These are phyloP conservation scores for Heterobasidion parviporum DNA, from an alignment of 1,284 basidiomycete species.

Conservation along the genomic window DNA sequence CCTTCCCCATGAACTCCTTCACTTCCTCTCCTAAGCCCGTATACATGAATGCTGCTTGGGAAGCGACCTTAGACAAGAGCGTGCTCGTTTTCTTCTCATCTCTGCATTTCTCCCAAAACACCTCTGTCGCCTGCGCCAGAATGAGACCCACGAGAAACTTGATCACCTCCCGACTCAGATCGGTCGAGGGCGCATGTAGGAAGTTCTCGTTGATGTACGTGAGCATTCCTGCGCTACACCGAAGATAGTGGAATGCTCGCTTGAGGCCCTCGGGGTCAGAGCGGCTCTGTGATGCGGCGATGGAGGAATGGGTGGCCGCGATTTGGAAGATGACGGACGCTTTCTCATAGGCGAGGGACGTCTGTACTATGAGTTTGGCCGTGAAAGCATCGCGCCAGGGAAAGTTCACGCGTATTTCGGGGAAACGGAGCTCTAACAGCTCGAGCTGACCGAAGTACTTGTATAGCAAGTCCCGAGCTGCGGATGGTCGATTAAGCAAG, in stretches of 20 bases:
- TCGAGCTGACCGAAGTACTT: conserved; percentile 99
- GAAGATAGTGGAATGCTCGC: conserved; percentile 87
- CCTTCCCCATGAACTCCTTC: conserved; percentile 94
- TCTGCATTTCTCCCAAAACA: conserved; percentile 93
- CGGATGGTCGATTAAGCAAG: background rate
- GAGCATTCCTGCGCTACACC: conserved; percentile 94
- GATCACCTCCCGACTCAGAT: conserved; percentile 90
- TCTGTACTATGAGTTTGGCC: conserved; percentile 86
- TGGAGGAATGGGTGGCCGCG: conserved; percentile 86
- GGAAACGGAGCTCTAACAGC: conserved; percentile 92
- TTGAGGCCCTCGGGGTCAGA: conserved; percentile 93
- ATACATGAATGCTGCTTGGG: conserved; percentile 82
- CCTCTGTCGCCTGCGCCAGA: conserved; percentile 91
- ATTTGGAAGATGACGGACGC: conserved; percentile 98
- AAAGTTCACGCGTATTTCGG: conserved; percentile 93
- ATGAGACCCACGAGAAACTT: conserved; percentile 85
- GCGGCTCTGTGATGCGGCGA: conserved; percentile 77
- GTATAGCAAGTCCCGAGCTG: conserved; percentile 89
- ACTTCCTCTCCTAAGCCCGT: conserved; percentile 77
- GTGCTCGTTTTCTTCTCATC: conserved; percentile 82
- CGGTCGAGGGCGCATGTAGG: conserved; percentile 95
- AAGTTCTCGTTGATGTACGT: conserved; percentile 99
- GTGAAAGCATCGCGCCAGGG: conserved; percentile 98
- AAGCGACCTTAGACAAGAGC: conserved; percentile 80
- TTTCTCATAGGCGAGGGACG: conserved; percentile 97